Percentiles rank a stretch among this genome's conserved stretches.
phyloP scores from a whole-genome alignment of 129 eudicot species.

The Helianthus annuus region HanXRQr2.0-SUNRISE NC_035440.2:109794583-109795082 shows the following conservation, averaged over 20 bases:
- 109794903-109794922: no score
- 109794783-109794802: not conserved
- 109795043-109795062: not conserved
- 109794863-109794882: no score
- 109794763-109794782: not conserved
- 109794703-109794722: slow-evolving; percentile 6
- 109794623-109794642: not conserved
- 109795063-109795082: not conserved
- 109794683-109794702: not conserved
- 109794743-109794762: not conserved
- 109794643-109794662: slow-evolving; percentile 10
- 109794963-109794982: not conserved
- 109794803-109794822: not conserved
- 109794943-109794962: not conserved
- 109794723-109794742: not conserved
- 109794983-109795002: not conserved
- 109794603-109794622: slow-evolving; percentile 9
- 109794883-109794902: no score
- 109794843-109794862: no score
- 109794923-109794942: not conserved
- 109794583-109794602: slow-evolving; percentile 17
- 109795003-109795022: not conserved
- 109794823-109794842: not conserved
- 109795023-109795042: not conserved
- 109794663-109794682: not conserved